A percentile compares a stretch with the other conserved stretches of the same genome.
Conservation (phyloP, 2,329 filamentous ascomycete species). For the Diplodia seriata region DNA sequence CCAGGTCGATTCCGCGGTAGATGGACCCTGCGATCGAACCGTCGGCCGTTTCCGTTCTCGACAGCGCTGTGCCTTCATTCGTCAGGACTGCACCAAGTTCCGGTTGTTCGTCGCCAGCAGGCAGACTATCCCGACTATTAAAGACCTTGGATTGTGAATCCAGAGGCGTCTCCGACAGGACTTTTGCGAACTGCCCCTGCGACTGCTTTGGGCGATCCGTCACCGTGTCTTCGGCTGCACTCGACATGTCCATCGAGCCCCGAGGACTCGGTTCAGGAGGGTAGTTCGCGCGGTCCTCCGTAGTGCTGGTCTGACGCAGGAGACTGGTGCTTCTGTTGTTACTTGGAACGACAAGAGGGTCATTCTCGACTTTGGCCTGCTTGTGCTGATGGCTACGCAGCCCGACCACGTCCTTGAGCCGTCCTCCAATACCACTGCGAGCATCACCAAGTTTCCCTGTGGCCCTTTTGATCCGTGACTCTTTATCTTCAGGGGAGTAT, state of each 20-base stretch:
- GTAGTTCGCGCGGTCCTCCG: slow-evolving; percentile 12
- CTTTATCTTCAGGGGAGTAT: slow-evolving; percentile 28
- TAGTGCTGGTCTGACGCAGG: slow-evolving; percentile 6
- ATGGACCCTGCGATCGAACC: slow-evolving; percentile 66
- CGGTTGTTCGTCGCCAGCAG: slow-evolving; percentile 36
- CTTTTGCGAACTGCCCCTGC: slow-evolving; percentile 36
- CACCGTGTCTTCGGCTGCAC: slow-evolving; percentile 20
- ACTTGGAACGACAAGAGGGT: slow-evolving; percentile 38
- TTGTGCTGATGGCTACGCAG: slow-evolving; percentile 52
- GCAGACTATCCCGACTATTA: slow-evolving; percentile 34
- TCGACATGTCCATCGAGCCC: slow-evolving; percentile 26
- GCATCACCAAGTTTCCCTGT: slow-evolving; percentile 81
- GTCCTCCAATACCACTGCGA: slow-evolving; percentile 74
- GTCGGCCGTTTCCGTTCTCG: slow-evolving; percentile 52
- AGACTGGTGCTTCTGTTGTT: slow-evolving; percentile 17
- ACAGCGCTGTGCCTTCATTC: slow-evolving; percentile 37
- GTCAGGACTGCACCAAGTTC: slow-evolving; percentile 35
- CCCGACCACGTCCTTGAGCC: slow-evolving; percentile 86
- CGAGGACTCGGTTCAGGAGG: slow-evolving; percentile 26
- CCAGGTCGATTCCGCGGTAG: slow-evolving; percentile 65
- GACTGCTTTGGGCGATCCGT: slow-evolving; percentile 12
- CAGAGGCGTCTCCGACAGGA: slow-evolving; percentile 45
- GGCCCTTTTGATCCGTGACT: slow-evolving; percentile 70
- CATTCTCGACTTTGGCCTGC: slow-evolving; percentile 47
- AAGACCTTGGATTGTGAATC: slow-evolving; percentile 41